phyloP scores from a whole-genome alignment of 1,284 basidiomycete genomes.

The Blastosporella zonata region DNA sequence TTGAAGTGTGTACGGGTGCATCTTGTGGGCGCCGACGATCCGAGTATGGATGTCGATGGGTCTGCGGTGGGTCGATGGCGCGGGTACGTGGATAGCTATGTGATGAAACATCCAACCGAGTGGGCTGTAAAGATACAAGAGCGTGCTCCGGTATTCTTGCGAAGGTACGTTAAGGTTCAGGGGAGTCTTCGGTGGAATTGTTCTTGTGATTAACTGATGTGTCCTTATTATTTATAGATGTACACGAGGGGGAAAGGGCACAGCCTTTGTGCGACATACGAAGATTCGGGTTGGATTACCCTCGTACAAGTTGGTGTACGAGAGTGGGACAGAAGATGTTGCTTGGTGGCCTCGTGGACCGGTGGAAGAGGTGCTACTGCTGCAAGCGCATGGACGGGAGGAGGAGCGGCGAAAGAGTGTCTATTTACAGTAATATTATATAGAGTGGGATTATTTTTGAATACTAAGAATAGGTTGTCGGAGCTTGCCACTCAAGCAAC shows the following conservation, averaged over 20 bases:
- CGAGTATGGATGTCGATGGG: conserved; percentile 61
- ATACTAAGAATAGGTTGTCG: conserved; percentile 19
- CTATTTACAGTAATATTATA: conserved; percentile 26
- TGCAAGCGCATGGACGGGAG: conserved; percentile 43
- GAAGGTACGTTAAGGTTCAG: conserved; percentile 40
- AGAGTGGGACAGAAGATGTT: conserved; percentile 56
- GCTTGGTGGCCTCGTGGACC: conserved; percentile 36
- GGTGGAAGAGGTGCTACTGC: conserved; percentile 40
- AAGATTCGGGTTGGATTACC: conserved; percentile 62
- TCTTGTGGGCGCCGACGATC: conserved; percentile 77
- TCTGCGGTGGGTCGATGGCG: conserved; percentile 63
- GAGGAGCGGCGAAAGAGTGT: conserved; percentile 52
- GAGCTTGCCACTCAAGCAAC: conserved; percentile 18
- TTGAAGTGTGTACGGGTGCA: conserved; percentile 70
- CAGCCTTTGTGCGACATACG: conserved; percentile 37
- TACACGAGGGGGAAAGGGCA: conserved; percentile 31
- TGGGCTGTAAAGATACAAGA: conserved; percentile 53
- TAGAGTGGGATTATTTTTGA: conserved; percentile 13
- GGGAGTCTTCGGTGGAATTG: conserved; percentile 10
- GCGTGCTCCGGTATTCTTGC: conserved; percentile 41
- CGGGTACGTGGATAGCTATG: conserved; percentile 87
- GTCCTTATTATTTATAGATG: conserved; percentile 33
- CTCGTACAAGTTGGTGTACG: conserved; percentile 76
- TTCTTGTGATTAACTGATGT: conserved; percentile 23
- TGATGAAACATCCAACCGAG: conserved; percentile 69